Evolutionary conservation across 2,329 filamentous ascomycete species (phyloP).

Genomic region (Hymenoscyphus occultus): DNA sequence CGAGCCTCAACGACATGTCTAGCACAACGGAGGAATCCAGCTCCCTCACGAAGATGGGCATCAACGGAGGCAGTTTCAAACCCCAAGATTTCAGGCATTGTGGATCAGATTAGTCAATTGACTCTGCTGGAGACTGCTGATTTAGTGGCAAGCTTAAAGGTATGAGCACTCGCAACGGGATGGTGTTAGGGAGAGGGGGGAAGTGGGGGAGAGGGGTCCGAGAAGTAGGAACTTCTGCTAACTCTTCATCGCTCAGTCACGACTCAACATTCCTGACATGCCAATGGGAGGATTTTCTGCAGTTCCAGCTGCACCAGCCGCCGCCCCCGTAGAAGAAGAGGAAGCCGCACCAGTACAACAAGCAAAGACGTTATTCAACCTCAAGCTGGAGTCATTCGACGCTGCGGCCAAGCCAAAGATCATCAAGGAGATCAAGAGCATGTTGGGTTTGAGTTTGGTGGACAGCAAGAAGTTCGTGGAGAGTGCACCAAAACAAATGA

Average conservation of each 20-base stretch:
- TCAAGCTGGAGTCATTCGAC: conserved; percentile 92
- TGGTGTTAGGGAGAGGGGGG: background rate
- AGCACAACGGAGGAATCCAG: conserved; percentile 46
- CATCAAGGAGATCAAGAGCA: conserved; percentile 98
- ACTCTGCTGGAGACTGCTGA: conserved; percentile 97
- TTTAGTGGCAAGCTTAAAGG: conserved; percentile 92
- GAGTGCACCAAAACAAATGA: conserved; percentile 96
- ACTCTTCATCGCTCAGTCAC: conserved; percentile 57
- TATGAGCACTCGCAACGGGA: conserved; percentile 41
- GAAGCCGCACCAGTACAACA: conserved; percentile 84
- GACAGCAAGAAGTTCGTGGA: conserved; percentile 99
- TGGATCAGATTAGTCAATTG: conserved; percentile 98
- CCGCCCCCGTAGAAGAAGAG: conserved; percentile 72
- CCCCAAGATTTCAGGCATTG: conserved; percentile 91
- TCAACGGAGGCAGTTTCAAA: conserved; percentile 74
- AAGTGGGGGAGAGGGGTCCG: background rate
- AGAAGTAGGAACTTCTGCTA: conserved; percentile 14
- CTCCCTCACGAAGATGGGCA: conserved; percentile 73
- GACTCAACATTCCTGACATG: conserved; percentile 96
- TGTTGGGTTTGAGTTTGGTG: conserved; percentile 92
- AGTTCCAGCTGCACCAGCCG: conserved; percentile 53
- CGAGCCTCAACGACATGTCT: conserved; percentile 46
- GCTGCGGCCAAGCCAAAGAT: conserved; percentile 91
- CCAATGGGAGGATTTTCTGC: conserved; percentile 85
- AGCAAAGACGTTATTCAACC: conserved; percentile 95